Evolutionary conservation across 148 eudicot species (phyloP), one percentile per base, ranked within the genome.

Genomic region (Heliamphora exappendiculata): DNA sequence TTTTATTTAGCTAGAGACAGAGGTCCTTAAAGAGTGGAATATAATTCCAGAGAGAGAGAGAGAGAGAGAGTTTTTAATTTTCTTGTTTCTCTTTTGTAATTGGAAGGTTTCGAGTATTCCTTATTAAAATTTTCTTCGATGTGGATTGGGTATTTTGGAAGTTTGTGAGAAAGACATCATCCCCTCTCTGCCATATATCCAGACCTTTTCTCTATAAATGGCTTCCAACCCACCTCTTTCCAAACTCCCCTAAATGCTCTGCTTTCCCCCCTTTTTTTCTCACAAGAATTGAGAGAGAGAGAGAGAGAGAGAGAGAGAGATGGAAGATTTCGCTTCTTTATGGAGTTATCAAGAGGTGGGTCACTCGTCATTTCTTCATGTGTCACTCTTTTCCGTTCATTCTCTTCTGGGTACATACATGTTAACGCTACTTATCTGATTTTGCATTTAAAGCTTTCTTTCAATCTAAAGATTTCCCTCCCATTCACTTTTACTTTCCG

Each of bases 321-420:
- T 91, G 92, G 92, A 83, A 34, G 89, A 89, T 24, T 55, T 88
- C 69, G 79, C 78, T 53, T 81, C 82, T 78, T 49, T 89, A 19
- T 91, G 88, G 90, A 70, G 62, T 72, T 81, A 85, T 69, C 89
- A 82, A 77, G 93, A 91, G 90, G 96, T 91, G 78, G 76, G 82
- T 68, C 68, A 57, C 77, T 79, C 22, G 13, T 36, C 29, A 14
- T 10, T 75, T 28, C 39, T 58, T 34, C 16, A n/a, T 74, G 66
- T 73, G 20, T 26, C 45, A 37, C 22, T 39, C 76, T 57, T 74
- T 37, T 41, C 53, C 41, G 37, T 74, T 74, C 76, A 28, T 58
- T 41, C 49, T 8, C 49, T 41, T 28, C 7, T 58, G 54, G n/a
- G 76, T 26, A 26, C n/a, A n/a, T n/a, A n/a, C n/a, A 5, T 20